Conservation (phyloP, 257 asterid species). For the Forsythia suspensa region DNA sequence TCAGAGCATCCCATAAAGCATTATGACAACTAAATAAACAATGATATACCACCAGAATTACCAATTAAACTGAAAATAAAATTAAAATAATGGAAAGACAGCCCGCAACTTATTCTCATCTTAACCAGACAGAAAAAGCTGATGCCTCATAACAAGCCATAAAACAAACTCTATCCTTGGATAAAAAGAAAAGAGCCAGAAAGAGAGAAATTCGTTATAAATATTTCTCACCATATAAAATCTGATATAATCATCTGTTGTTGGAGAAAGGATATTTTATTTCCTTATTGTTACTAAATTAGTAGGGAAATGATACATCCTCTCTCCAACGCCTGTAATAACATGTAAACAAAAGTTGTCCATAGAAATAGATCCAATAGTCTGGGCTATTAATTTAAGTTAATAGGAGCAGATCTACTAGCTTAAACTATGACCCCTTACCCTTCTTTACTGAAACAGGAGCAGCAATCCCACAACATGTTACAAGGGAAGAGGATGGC, state of each 20-base stretch:
- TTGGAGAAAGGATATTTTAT: not conserved
- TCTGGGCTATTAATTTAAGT: not conserved
- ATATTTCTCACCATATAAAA: not conserved
- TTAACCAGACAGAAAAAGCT: not conserved
- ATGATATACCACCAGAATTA: slow-evolving; percentile 44
- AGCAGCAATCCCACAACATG: not conserved
- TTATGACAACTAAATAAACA: slow-evolving; percentile 33
- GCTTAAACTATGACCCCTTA: not conserved
- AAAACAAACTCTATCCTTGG: not conserved
- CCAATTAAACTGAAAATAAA: slow-evolving; percentile 15
- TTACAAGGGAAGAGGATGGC: not conserved
- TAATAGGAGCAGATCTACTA: not conserved
- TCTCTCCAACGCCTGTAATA: not conserved
- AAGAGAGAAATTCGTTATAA: not conserved
- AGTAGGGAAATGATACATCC: not conserved
- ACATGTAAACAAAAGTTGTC: not conserved
- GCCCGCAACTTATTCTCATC: not conserved
- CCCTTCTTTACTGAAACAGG: not conserved
- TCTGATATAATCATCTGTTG: not conserved
- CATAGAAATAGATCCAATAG: not conserved
- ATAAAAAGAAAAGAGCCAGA: not conserved
- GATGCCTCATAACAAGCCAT: not conserved
- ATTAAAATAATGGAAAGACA: not conserved
- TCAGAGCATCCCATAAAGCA: slow-evolving; percentile 55
- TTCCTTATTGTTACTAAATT: not conserved